These are phyloP conservation scores for Pistacia atlantica DNA, from an alignment of 345 rosid species.

Conservation along the genomic window DNA sequence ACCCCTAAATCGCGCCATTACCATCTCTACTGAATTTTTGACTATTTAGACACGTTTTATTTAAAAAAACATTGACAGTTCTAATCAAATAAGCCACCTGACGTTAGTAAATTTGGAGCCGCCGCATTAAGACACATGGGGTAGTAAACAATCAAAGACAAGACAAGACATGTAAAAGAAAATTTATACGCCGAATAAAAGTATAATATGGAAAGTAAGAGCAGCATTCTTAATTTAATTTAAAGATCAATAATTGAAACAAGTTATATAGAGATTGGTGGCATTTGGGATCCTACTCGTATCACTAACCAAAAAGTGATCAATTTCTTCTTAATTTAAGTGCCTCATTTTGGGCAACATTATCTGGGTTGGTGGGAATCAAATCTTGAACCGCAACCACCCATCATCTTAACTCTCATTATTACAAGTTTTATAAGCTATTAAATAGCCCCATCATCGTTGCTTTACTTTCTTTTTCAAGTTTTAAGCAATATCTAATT, in stretches of 20 bases:
- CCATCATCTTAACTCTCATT: background rate
- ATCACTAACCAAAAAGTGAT: constrained; percentile 19
- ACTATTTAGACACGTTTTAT: too few relatives aligned
- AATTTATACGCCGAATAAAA: background rate
- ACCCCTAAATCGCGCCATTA: too few relatives aligned
- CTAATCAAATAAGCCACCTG: too few relatives aligned
- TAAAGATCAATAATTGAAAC: constrained; percentile 24
- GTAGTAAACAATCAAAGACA: background rate
- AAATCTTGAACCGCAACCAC: constrained; percentile 8
- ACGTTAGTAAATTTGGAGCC: background rate
- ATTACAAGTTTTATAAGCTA: background rate
- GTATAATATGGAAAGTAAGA: background rate
- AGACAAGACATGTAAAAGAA: background rate
- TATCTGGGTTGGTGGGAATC: constrained; percentile 2
- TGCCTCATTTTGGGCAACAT: too few relatives aligned
- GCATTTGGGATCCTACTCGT: constrained; percentile 25
- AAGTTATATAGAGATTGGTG: constrained; percentile 9
- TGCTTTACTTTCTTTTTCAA: too few relatives aligned
- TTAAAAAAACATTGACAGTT: too few relatives aligned
- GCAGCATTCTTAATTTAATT: background rate
- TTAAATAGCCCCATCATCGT: too few relatives aligned
- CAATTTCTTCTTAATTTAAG: background rate
- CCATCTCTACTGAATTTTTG: too few relatives aligned
- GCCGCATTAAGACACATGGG: background rate
- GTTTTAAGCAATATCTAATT: too few relatives aligned